Evolutionary conservation across 371 early-diverging fungal genomes (phyloP), one percentile per base, ranked within the genome.

Genomic region (Mucor circinelloides): DNA sequence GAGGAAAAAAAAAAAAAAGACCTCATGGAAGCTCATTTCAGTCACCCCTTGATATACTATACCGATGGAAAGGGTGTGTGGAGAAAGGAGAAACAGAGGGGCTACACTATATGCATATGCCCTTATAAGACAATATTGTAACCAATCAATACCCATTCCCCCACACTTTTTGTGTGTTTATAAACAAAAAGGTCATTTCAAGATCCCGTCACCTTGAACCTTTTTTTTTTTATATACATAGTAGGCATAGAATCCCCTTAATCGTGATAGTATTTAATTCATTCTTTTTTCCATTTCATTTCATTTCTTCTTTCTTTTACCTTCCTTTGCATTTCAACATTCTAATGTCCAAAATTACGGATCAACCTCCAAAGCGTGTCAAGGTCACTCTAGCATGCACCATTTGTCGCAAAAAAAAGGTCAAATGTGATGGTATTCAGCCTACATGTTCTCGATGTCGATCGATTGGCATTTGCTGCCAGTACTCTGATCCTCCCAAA

Each of bases 361-460:
- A 42, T 15, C 46, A 60, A 54, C 60, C 76, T 28, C 44, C 65
- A n/a, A 76, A 77, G 58, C 76, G 83, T 34, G 67, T 78, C 59
- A 83, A 83, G 60, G 83, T 83, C 10, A 83, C 80, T 9, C 40
- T 83, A 32, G 83, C 83, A n/a, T 83, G 83, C 46, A 65, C 63
- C n/a, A 55, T 72, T 15, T 83, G 83, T 62, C 78, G 83, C 31
- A 80, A 78, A 68, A 83, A 48, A 48, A 48, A 48, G 48, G 48
- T 80, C 31, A 83, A 80, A 54, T 83, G 83, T 58, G 75, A 83
- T 63, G 83, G 83, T 62, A 59, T 73, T 31, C 80, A 78, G 58
- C 83, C 83, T 30, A 64, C 71, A 31, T 83, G 83, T 60, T 76
- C 75, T 55, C 71, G 83, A 34, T 83, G 83, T 63, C 36, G 61